Evolutionary conservation across 352 stramenopile species (phyloP), one percentile per base, ranked within the genome.

Genomic region (Pythium dissimile): DNA sequence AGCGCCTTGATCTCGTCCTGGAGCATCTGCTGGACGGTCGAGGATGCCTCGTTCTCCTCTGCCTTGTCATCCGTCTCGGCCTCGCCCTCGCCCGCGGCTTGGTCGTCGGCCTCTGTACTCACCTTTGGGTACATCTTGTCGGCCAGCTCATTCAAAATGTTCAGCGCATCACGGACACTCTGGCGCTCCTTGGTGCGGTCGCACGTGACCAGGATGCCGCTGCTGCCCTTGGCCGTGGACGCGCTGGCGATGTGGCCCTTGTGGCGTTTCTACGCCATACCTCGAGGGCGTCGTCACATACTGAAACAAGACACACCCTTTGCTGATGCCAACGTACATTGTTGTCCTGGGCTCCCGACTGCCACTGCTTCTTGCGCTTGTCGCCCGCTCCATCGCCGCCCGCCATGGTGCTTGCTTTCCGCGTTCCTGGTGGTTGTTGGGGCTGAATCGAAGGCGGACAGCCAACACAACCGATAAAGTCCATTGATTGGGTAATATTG

Each of bases 141-240:
- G 1, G 76, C 81, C n/a, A 73, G 71, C 18, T 89, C 82, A 58
- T 89, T 92, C 15, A 92, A 55, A 30, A 92, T 65, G 53, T 89
- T 89, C 16, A 92, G 72, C 31, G 80, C 77, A 42, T 92, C 80
- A 12, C 72, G 67, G 32, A 89, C 78, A 48, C 73, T 83, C 64
- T 86, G 82, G 35, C 77, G 74, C 64, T 92, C 82, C 56, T 88
- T 89, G 18, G 72, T 89, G 58, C 79, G 82, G 50, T 92, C 82
- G 46, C 82, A 92, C 26, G 79, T 92, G 37, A 92, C 74, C 8
- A 92, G 64, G 24, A 92, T 68, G 46, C 67, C 82, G 9, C 70
- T 72, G 12, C 62, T 75, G 28, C 77, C 77, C 56, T 89, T 89
- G 20, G 79, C 82, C 43, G 66, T 84, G 2, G 75, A 66, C 1